phyloP scores from a whole-genome alignment of 2,329 filamentous ascomycete species.

The Claviceps sp. region DNA sequence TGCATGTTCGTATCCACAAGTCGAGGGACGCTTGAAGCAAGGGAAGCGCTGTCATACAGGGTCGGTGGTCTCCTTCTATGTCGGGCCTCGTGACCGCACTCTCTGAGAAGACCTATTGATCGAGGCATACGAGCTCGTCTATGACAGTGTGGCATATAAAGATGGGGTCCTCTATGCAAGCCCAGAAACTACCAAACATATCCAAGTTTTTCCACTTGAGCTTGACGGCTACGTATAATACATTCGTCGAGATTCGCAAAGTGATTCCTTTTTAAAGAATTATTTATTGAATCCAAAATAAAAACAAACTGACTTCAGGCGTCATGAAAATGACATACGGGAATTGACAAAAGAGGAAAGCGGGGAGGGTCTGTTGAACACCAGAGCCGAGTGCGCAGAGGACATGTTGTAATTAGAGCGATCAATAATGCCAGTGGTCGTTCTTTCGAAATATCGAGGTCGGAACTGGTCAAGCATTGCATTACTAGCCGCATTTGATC shows the following conservation, averaged over 20 bases:
- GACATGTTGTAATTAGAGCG: too few species aligned
- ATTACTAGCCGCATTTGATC: too few species aligned
- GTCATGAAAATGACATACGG: too few species aligned
- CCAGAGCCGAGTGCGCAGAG: background rate
- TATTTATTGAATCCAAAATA: background rate
- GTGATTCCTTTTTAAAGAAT: background rate
- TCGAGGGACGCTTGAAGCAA: constrained; percentile 62
- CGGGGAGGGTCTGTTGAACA: background rate
- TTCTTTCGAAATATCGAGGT: background rate
- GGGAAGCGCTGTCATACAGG: constrained; percentile 70
- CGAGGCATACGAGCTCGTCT: background rate
- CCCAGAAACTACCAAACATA: too few species aligned
- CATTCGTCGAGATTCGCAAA: background rate
- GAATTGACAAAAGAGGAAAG: background rate
- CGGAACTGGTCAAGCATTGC: too few species aligned
- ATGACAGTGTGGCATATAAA: background rate
- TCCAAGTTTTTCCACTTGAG: too few species aligned
- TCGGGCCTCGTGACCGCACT: constrained; percentile 38
- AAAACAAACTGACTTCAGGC: background rate
- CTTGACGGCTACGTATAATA: too few species aligned
- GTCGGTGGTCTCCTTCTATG: constrained; percentile 71
- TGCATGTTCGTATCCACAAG: constrained; percentile 70
- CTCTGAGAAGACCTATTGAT: background rate
- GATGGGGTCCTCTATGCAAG: too few species aligned
- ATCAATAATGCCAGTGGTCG: background rate